Conservation (phyloP, 768 basidiomycete species). For the Leccinum broughii region DNA sequence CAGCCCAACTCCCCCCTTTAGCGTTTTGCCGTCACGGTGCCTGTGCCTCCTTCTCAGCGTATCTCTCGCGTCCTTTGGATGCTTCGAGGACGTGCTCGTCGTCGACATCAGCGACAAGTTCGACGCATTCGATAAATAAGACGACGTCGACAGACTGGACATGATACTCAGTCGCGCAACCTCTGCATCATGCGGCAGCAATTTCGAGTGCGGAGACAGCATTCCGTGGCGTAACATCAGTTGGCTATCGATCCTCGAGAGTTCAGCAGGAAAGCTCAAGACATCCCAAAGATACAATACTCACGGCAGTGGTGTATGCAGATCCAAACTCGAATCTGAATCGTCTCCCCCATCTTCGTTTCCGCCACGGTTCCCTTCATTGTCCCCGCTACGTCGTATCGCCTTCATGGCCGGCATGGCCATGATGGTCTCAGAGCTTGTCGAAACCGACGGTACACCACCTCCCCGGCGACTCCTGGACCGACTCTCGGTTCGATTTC, state of each 20-base stretch:
- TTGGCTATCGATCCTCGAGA: conserved; percentile 39
- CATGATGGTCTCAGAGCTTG: conserved; percentile 6
- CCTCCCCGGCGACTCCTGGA: conserved; percentile 6
- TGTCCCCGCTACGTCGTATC: conserved; percentile 3
- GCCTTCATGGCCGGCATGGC: neutral
- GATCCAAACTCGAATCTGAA: conserved; percentile 65
- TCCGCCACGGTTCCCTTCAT: neutral
- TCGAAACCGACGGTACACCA: conserved; percentile 17
- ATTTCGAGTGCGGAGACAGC: conserved; percentile 64
- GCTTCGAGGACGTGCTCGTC: conserved; percentile 27
- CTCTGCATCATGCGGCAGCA: conserved; percentile 40
- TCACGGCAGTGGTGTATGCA: conserved; percentile 70
- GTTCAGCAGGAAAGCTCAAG: neutral
- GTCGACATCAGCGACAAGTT: conserved; percentile 26
- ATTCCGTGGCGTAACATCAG: conserved; percentile 68
- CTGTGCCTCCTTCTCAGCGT: conserved; percentile 55
- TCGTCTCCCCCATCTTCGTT: conserved; percentile 39
- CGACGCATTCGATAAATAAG: conserved; percentile 29
- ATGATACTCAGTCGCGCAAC: conserved; percentile 28
- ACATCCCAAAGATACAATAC: conserved; percentile 29
- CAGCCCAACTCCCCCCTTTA: conserved; percentile 64
- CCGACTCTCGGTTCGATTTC: conserved; percentile 17
- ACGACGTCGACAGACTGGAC: conserved; percentile 25
- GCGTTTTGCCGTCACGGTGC: conserved; percentile 59
- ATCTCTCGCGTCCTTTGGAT: conserved; percentile 54